A percentile compares a stretch with the other conserved stretches of the same genome.
Evolutionary conservation across 257 asterid genomes (phyloP).

Genomic region (Marsdenia floribunda): DNA sequence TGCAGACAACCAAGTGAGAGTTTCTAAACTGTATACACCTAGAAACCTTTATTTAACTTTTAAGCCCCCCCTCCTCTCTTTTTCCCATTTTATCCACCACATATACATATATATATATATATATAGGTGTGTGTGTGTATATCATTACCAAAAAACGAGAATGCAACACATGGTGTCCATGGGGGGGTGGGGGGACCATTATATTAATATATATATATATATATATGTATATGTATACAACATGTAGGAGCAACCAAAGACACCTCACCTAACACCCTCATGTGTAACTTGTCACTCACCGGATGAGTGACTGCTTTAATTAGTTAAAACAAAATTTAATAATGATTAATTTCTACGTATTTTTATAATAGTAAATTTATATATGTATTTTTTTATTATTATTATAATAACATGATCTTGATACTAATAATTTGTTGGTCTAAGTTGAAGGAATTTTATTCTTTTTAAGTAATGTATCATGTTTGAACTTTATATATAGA

Average conservation of each 20-base stretch:
- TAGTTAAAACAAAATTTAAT: too few species aligned
- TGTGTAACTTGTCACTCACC: background rate
- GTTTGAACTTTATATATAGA: too few species aligned
- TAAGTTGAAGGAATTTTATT: too few species aligned
- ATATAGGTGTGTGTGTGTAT: too few species aligned
- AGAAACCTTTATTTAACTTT: constrained; percentile 12
- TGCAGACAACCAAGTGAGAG: constrained; percentile 29
- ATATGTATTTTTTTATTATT: too few species aligned
- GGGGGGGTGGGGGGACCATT: constrained; percentile 33
- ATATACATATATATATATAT: background rate
- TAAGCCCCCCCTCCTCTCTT: background rate
- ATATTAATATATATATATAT: too few species aligned
- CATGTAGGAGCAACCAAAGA: background rate
- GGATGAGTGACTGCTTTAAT: too few species aligned
- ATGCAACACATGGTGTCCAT: constrained; percentile 23
- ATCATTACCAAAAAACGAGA: constrained; percentile 15
- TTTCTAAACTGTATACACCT: constrained; percentile 29
- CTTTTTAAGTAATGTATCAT: too few species aligned
- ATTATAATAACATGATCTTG: too few species aligned
- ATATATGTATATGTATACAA: background rate
- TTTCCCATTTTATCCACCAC: background rate
- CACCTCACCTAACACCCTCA: constrained; percentile 11
- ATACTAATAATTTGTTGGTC: too few species aligned
- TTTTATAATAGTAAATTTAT: too few species aligned
- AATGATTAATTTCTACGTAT: too few species aligned